A percentile compares a stretch with the other conserved stretches of the same genome.
Conservation (phyloP, 108 stramenopile species). For the Nitzschia sp. region DNA sequence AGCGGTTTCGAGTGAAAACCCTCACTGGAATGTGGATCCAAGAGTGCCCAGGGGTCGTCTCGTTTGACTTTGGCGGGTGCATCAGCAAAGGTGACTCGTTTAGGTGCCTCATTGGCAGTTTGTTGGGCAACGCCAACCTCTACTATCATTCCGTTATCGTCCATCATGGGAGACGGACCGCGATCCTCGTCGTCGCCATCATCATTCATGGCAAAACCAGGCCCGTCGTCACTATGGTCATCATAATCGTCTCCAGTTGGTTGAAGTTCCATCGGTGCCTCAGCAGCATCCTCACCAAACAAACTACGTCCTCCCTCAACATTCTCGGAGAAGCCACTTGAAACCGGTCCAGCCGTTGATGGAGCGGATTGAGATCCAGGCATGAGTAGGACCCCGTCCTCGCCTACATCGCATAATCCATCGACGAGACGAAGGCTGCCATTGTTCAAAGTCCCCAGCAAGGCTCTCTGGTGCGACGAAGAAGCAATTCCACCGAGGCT, state of each 20-base stretch:
- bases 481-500: slow-evolving; percentile 2
- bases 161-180: slow-evolving; percentile 2
- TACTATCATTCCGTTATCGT: not conserved
- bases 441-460: slow-evolving; percentile 31
- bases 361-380: slow-evolving; percentile 33
- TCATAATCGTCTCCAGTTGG: slow-evolving; percentile 21
- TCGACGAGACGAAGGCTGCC: slow-evolving; percentile 37
- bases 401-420: slow-evolving; percentile 50
- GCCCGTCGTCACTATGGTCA: slow-evolving; percentile 45
- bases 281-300: slow-evolving; percentile 9
- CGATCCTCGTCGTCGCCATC: slow-evolving; percentile 21
- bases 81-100: slow-evolving; percentile 35
- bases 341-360: not conserved
- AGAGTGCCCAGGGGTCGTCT: slow-evolving; percentile 77
- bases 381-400: slow-evolving; percentile 55
- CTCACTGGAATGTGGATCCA: slow-evolving; percentile 78
- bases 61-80: slow-evolving; percentile 10
- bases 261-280: not conserved
- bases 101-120: not conserved
- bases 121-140: slow-evolving; percentile 23
- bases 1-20: slow-evolving; percentile 53
- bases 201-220: slow-evolving; percentile 32
- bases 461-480: slow-evolving; percentile 26
- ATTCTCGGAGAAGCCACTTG: no score
- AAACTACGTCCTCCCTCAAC: slow-evolving; percentile 18